phyloP scores from a whole-genome alignment of 2,329 filamentous ascomycete genomes.

The Zarea fungicola region DNA sequence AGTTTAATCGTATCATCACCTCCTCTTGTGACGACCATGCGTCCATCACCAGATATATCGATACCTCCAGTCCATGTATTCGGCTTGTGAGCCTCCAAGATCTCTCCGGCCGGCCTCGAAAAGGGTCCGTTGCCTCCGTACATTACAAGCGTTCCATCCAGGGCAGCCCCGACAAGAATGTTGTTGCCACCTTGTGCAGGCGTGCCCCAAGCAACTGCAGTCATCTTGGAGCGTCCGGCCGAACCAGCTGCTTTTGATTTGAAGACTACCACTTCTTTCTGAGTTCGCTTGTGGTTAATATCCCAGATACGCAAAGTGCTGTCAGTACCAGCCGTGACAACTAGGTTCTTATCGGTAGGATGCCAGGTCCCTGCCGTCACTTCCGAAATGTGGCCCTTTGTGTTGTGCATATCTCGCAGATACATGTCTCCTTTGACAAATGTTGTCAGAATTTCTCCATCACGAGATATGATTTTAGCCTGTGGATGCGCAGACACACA shows the following conservation, averaged over 20 bases:
- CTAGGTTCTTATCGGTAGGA: slow-evolving; percentile 76
- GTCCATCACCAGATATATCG: slow-evolving; percentile 84
- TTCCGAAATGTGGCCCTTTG: slow-evolving; percentile 92
- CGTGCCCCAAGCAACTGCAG: slow-evolving; percentile 80
- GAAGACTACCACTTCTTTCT: slow-evolving; percentile 92
- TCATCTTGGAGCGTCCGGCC: slow-evolving; percentile 90
- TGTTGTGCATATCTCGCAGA: slow-evolving; percentile 92
- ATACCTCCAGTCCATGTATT: slow-evolving; percentile 90
- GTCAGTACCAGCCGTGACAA: slow-evolving; percentile 88
- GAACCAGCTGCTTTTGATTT: slow-evolving; percentile 86
- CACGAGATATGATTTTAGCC: slow-evolving; percentile 81
- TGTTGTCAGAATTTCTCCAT: slow-evolving; percentile 79
- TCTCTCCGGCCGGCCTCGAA: slow-evolving; percentile 73
- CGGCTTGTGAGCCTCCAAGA: slow-evolving; percentile 73
- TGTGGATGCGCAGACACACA: slow-evolving; percentile 87
- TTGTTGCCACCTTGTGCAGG: slow-evolving; percentile 72
- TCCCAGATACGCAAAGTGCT: slow-evolving; percentile 97
- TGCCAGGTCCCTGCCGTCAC: slow-evolving; percentile 88
- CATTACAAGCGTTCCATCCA: slow-evolving; percentile 88
- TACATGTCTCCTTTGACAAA: slow-evolving; percentile 99
- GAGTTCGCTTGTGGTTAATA: slow-evolving; percentile 80
- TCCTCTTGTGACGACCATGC: slow-evolving; percentile 84
- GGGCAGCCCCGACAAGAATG: slow-evolving; percentile 72
- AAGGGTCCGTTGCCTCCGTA: slow-evolving; percentile 88
- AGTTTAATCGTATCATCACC: slow-evolving; percentile 91